phyloP scores from a whole-genome alignment of 1,284 basidiomycete genomes.

The Schizophyllum amplum region DNA sequence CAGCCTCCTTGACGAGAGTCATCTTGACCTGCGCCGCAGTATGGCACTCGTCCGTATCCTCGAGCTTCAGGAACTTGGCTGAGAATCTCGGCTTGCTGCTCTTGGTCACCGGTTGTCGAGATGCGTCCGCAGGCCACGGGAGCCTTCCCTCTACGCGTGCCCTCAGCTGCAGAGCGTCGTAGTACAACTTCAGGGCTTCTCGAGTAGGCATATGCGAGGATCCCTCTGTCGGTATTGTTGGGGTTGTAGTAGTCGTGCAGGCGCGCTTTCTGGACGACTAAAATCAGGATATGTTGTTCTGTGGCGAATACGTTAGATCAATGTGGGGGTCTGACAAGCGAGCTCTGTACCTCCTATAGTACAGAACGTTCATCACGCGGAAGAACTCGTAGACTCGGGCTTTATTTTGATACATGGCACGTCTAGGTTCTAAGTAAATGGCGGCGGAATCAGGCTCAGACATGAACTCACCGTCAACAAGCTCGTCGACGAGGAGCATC shows the following conservation, averaged over 20 bases:
- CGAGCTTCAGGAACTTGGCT: neutral
- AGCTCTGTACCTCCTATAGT: neutral
- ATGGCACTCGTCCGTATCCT: neutral
- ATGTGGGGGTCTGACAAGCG: neutral
- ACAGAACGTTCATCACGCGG: neutral
- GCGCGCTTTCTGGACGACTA: neutral
- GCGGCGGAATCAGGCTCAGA: neutral
- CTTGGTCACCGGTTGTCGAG: neutral
- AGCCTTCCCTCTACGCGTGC: neutral
- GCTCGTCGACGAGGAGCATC: neutral
- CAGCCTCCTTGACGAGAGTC: neutral
- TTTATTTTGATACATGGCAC: neutral
- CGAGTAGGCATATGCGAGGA: neutral
- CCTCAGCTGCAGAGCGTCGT: neutral
- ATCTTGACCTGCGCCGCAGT: neutral
- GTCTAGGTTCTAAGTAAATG: neutral
- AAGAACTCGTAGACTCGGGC: neutral
- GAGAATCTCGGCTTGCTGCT: neutral
- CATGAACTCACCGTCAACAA: neutral
- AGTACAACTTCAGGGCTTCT: neutral
- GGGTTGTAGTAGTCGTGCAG: neutral
- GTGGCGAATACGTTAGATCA: too few species aligned
- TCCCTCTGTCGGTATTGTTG: neutral
- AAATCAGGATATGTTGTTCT: neutral
- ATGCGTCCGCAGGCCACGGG: neutral